These are phyloP conservation scores for Strombidium stylifer DNA, from an alignment of 73 alveolate species.

Conservation along the genomic window DNA sequence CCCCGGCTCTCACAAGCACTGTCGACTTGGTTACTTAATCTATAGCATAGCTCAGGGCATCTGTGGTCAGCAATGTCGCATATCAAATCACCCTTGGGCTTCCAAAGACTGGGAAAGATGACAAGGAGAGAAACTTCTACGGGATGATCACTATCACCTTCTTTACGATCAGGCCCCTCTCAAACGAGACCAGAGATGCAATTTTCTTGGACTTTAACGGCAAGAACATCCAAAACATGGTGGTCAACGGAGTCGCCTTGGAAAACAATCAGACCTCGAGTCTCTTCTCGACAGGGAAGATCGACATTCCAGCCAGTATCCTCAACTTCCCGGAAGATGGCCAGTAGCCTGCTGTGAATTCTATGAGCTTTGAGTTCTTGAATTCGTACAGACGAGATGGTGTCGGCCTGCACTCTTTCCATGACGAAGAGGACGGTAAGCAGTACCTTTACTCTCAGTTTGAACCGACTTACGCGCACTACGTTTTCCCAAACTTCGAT, in stretches of 20 bases:
- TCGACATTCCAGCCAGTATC: constrained; percentile 8
- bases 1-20: too few species aligned
- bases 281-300: constrained; percentile 9
- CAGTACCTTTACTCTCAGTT: constrained; percentile 90
- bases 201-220: constrained; percentile 16
- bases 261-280: background rate
- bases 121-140: too few species aligned
- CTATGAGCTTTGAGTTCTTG: constrained; percentile 32
- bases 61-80: constrained; percentile 3
- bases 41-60: too few species aligned
- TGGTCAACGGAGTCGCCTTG: constrained; percentile 13
- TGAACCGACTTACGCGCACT: constrained; percentile 93
- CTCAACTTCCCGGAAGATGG: constrained; percentile 1
- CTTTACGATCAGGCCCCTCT: constrained; percentile 13
- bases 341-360: constrained; percentile 27
- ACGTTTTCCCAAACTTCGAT: constrained; percentile 96
- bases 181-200: background rate
- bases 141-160: too few species aligned
- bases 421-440: constrained; percentile 87
- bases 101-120: constrained; percentile 21
- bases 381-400: constrained; percentile 71
- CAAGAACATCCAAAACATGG: constrained; percentile 6
- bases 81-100: constrained; percentile 33
- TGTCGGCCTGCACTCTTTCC: constrained; percentile 90
- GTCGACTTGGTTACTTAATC: too few species aligned